Percentiles rank a stretch among this genome's conserved stretches.
Evolutionary conservation across 495 filamentous ascomycete species (phyloP).

Genomic region (Thozetella sp.): DNA sequence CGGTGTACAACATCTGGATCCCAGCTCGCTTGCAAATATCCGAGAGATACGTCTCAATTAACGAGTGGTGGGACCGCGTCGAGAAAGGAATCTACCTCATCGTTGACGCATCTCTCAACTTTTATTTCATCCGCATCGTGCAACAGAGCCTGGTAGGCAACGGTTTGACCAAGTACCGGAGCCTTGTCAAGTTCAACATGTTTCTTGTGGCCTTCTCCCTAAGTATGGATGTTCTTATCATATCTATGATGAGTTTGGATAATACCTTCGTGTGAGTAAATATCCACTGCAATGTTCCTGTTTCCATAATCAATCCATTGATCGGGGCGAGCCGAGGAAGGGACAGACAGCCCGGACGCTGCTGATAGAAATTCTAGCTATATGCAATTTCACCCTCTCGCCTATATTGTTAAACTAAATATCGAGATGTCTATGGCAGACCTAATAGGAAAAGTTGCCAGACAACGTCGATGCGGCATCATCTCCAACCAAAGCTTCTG

Average conservation of each 20-base stretch:
- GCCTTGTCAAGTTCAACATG: conserved; percentile 44
- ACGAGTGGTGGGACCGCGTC: conserved; percentile 44
- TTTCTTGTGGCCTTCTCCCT: conserved; percentile 44
- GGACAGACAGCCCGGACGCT: neutral
- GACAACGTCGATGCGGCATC: neutral
- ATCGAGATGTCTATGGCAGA: conserved; percentile 55
- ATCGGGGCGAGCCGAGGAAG: neutral
- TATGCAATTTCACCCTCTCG: conserved; percentile 53
- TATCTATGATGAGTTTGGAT: conserved; percentile 1
- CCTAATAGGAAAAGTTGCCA: conserved; percentile 34
- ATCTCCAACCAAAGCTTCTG: neutral
- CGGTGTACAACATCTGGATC: conserved; percentile 51
- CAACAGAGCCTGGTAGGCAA: conserved; percentile 24
- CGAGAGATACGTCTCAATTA: conserved; percentile 35
- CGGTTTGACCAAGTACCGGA: conserved; percentile 44
- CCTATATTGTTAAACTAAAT: conserved; percentile 56
- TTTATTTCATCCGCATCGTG: conserved; percentile 37
- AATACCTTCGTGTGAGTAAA: neutral
- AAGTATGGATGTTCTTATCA: conserved; percentile 42
- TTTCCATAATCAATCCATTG: neutral
- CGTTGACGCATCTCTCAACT: conserved; percentile 45
- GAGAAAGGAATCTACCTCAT: conserved; percentile 44
- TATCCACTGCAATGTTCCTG: conserved; percentile 13
- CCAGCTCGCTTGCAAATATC: conserved; percentile 39
- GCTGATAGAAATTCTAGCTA: conserved; percentile 35